A percentile compares a stretch with the other conserved stretches of the same genome.
Evolutionary conservation across 352 stramenopile genomes (phyloP).

Genomic region (Globisporangium carolinianum): DNA sequence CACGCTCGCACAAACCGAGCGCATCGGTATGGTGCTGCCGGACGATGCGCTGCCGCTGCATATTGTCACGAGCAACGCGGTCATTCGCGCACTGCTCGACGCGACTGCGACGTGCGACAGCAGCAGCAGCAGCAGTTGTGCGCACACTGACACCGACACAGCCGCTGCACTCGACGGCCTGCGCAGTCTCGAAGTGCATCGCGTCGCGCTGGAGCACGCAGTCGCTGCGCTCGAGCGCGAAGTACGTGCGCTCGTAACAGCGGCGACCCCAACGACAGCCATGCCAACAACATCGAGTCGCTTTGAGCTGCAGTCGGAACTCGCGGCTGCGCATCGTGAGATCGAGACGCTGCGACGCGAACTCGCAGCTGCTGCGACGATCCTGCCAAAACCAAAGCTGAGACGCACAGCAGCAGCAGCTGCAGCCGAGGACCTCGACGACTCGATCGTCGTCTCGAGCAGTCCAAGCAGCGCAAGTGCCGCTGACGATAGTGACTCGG

Average conservation of each 20-base stretch:
- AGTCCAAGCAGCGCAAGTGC: conserved; percentile 41
- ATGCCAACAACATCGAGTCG: no score
- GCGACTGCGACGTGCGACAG: conserved; percentile 20
- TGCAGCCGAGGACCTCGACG: conserved; percentile 21
- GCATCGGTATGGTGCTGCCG: background rate
- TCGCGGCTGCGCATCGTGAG: conserved; percentile 19
- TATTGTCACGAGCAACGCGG: conserved; percentile 45
- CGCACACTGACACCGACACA: background rate
- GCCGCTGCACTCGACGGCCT: background rate
- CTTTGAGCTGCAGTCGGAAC: conserved; percentile 8
- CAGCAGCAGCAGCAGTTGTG: conserved; percentile 15
- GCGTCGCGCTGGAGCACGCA: conserved; percentile 16
- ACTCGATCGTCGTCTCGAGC: conserved; percentile 31
- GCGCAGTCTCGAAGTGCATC: conserved; percentile 15
- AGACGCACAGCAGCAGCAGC: conserved; percentile 5
- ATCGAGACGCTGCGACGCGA: conserved; percentile 10
- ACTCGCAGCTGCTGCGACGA: conserved; percentile 8
- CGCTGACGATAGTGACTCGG: conserved; percentile 39
- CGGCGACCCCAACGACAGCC: no score
- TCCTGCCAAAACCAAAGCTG: conserved; percentile 17
- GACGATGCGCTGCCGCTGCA: background rate
- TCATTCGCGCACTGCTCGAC: conserved; percentile 48
- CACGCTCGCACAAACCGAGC: conserved; percentile 2
- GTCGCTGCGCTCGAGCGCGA: conserved; percentile 20
- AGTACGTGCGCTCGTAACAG: no score